phyloP scores from a whole-genome alignment of 2,329 filamentous ascomycete species.

The Ramularia endophylla region DNA sequence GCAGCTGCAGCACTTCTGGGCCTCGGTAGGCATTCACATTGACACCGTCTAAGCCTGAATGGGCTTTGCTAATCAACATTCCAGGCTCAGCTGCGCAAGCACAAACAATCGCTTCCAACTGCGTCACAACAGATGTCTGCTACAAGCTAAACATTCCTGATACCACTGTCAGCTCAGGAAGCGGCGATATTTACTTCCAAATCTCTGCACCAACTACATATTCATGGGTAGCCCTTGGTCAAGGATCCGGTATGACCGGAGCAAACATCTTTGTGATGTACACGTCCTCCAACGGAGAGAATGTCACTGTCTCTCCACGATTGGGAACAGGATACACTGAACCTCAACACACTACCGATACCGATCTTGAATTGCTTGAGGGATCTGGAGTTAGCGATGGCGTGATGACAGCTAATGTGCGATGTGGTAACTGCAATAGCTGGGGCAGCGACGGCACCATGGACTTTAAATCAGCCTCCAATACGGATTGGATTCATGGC shows the following conservation, averaged over 20 bases:
- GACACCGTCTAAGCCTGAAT: background rate
- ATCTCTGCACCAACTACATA: conserved; percentile 49
- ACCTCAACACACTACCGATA: conserved; percentile 38
- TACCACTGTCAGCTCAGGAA: conserved; percentile 44
- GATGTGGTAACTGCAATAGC: conserved; percentile 48
- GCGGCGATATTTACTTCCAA: conserved; percentile 54
- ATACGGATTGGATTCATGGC: conserved; percentile 46
- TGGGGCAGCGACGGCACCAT: conserved; percentile 48
- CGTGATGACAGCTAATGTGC: conserved; percentile 52
- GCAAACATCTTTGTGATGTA: conserved; percentile 57
- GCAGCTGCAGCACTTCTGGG: conserved; percentile 5
- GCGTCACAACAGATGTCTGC: conserved; percentile 31
- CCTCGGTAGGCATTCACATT: conserved; percentile 5
- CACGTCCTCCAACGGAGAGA: conserved; percentile 44
- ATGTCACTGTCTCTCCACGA: conserved; percentile 54
- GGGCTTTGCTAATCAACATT: no score
- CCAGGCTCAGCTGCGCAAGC: conserved; percentile 18
- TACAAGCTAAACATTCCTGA: conserved; percentile 52
- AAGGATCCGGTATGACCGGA: conserved; percentile 49
- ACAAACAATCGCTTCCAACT: conserved; percentile 16
- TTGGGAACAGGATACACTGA: conserved; percentile 38
- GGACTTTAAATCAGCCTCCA: conserved; percentile 40
- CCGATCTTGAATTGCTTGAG: conserved; percentile 45
- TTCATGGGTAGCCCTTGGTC: conserved; percentile 52
- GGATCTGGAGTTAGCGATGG: conserved; percentile 49